Evolutionary conservation across 2,329 filamentous ascomycete genomes (phyloP).

Genomic region (Trichophyton equinum): DNA sequence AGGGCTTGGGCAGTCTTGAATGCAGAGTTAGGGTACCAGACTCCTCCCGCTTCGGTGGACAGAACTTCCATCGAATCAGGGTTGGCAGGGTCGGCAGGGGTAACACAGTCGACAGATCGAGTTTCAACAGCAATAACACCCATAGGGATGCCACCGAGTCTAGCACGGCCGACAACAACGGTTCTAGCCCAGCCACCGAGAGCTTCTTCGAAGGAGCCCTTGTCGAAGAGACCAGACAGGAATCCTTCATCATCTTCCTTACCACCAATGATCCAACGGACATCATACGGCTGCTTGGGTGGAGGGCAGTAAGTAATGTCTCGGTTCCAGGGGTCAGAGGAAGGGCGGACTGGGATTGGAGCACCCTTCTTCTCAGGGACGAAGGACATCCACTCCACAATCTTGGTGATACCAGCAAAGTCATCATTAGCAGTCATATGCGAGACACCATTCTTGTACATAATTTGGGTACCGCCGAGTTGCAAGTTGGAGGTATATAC

Average conservation of each 20-base stretch:
- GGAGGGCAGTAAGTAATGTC: slow-evolving; percentile 72
- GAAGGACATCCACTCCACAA: slow-evolving; percentile 95
- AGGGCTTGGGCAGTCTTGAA: slow-evolving; percentile 99
- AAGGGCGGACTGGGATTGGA: slow-evolving; percentile 83
- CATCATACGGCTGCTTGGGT: slow-evolving; percentile 78
- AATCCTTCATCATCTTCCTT: slow-evolving; percentile 70
- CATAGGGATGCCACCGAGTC: slow-evolving; percentile 91
- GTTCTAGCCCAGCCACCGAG: slow-evolving; percentile 96
- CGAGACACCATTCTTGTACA: slow-evolving; percentile 99
- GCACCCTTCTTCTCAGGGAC: slow-evolving; percentile 90
- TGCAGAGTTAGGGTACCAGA: slow-evolving; percentile 99
- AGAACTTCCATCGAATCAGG: slow-evolving; percentile 97
- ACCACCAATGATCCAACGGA: slow-evolving; percentile 83
- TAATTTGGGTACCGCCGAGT: slow-evolving; percentile 99
- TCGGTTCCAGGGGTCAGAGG: slow-evolving; percentile 79
- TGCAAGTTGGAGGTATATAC: slow-evolving; percentile 98
- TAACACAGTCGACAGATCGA: slow-evolving; percentile 90
- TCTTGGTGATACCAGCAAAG: slow-evolving; percentile 94
- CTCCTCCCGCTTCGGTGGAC: slow-evolving; percentile 86
- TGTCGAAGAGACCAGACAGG: slow-evolving; percentile 86
- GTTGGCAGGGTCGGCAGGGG: slow-evolving; percentile 91
- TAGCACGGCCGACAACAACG: slow-evolving; percentile 90
- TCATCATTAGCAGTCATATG: slow-evolving; percentile 98
- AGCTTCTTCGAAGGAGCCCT: slow-evolving; percentile 90
- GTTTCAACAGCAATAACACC: slow-evolving; percentile 97